Conservation (phyloP, 768 basidiomycete genomes). For the Auriscalpium vulgare region DNA sequence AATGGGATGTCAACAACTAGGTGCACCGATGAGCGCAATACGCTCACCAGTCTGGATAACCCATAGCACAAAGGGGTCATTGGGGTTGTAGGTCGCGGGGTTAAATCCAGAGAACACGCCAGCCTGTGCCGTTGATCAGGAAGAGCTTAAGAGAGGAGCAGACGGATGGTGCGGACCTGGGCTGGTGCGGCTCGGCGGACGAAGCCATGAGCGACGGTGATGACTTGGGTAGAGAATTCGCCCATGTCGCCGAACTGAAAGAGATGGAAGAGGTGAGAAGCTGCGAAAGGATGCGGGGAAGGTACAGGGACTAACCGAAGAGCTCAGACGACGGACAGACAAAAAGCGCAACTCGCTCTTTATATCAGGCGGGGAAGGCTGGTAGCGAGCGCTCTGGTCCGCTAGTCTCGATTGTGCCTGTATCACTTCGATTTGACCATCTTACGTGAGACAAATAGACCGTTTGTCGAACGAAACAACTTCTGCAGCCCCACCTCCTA, state of each 20-base stretch:
- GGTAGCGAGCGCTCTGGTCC: too few relatives aligned
- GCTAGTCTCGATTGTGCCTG: too few relatives aligned
- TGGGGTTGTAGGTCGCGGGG: constrained; percentile 50
- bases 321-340: too few relatives aligned
- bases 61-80: constrained; percentile 72
- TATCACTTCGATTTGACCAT: too few relatives aligned
- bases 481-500: too few relatives aligned
- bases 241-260: constrained; percentile 34
- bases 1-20: not conserved
- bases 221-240: constrained; percentile 32
- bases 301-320: not conserved
- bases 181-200: constrained; percentile 40
- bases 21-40: not conserved
- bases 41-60: constrained; percentile 63
- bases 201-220: constrained; percentile 21
- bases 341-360: too few relatives aligned
- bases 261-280: not conserved
- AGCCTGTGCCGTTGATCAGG: constrained; percentile 35
- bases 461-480: too few relatives aligned
- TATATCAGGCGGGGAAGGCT: too few relatives aligned
- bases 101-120: constrained; percentile 75
- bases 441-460: too few relatives aligned
- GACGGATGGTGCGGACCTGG: constrained; percentile 29
- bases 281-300: not conserved
- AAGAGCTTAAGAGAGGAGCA: not conserved